These are phyloP conservation scores for Phytophthora niederhauseri DNA, from an alignment of 352 stramenopile genomes.

Conservation along the genomic window DNA sequence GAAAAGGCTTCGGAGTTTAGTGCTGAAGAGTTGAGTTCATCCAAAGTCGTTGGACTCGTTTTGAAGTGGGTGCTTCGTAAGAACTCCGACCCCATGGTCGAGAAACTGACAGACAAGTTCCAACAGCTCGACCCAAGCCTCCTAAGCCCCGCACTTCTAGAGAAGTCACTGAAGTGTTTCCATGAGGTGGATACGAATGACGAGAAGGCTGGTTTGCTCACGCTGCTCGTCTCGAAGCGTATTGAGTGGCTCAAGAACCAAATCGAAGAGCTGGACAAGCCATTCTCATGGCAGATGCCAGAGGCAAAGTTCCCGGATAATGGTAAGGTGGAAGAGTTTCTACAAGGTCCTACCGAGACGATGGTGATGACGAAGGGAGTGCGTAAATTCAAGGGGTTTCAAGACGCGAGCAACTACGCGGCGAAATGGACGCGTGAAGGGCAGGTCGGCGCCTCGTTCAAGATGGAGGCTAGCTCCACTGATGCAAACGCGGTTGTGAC, in stretches of 20 bases:
- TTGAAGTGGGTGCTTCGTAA: constrained; percentile 11
- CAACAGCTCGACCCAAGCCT: not conserved
- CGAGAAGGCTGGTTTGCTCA: not conserved
- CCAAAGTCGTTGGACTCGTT: constrained; percentile 1
- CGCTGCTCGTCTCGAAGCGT: constrained; percentile 1
- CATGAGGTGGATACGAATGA: not conserved
- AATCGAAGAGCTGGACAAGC: constrained; percentile 4
- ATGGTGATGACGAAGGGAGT: not conserved
- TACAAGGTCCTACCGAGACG: not conserved
- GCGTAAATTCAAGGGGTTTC: not conserved
- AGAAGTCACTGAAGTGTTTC: not conserved
- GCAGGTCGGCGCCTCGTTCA: not conserved
- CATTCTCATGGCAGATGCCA: constrained; percentile 19
- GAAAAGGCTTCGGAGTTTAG: not conserved
- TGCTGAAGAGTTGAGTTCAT: not conserved
- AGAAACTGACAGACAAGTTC: not conserved
- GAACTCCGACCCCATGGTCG: not conserved
- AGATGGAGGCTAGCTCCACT: not conserved
- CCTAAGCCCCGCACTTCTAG: not conserved
- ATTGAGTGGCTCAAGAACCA: constrained; percentile 13
- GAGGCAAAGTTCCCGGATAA: constrained; percentile 8
- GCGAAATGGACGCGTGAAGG: not conserved
- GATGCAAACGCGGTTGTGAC: not conserved
- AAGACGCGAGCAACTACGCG: not conserved
- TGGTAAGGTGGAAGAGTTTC: constrained; percentile 1